Conservation (phyloP, 306 rosid genomes). For the Gastrolobium bilobum region DNA sequence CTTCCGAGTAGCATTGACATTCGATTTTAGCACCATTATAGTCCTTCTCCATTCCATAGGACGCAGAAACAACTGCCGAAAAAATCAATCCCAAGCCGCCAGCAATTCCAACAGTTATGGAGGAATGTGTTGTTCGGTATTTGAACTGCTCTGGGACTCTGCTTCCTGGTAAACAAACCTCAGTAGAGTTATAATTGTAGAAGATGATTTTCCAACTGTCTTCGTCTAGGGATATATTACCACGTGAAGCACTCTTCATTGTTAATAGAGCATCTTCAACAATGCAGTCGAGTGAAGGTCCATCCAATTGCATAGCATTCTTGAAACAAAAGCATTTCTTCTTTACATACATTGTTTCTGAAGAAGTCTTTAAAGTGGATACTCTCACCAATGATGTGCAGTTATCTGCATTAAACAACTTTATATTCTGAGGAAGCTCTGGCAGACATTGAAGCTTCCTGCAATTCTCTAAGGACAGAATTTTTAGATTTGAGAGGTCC, state of each 20-base stretch:
- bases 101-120: too few relatives aligned
- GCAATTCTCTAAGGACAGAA: background rate
- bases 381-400: conserved; percentile 36
- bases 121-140: background rate
- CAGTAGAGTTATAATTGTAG: background rate
- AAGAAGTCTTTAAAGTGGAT: background rate
- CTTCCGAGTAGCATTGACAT: too few relatives aligned
- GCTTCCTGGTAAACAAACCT: conserved; percentile 40
- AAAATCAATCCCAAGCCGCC: background rate
- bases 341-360: background rate
- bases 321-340: background rate
- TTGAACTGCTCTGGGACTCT: conserved; percentile 27
- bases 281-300: background rate
- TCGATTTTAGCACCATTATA: too few relatives aligned
- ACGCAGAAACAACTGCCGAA: background rate
- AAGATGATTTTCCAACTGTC: too few relatives aligned
- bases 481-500: background rate
- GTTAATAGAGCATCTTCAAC: background rate
- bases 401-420: background rate
- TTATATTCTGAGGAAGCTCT: conserved; percentile 29
- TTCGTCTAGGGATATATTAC: too few relatives aligned
- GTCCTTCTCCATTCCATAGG: background rate
- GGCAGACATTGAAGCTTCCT: background rate
- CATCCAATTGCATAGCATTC: conserved; percentile 6
- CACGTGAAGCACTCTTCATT: background rate